These are phyloP conservation scores for Polygonum aviculare DNA, from an alignment of 148 eudicot genomes.

Conservation along the genomic window DNA sequence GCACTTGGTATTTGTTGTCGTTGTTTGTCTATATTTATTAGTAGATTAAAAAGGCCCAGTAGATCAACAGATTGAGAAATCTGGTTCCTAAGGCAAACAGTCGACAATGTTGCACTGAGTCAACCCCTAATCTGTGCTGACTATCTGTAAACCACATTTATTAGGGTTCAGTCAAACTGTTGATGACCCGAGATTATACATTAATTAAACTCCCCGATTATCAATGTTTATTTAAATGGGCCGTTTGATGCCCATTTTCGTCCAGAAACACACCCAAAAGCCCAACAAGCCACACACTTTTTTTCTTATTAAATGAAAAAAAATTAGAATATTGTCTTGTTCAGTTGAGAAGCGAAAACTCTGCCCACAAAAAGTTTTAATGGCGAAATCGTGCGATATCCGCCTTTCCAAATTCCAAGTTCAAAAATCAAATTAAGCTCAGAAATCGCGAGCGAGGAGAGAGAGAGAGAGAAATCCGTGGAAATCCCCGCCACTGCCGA, in stretches of 20 bases:
- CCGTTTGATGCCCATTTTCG: not conserved
- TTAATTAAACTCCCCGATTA: not conserved
- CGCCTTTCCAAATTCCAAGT: not conserved
- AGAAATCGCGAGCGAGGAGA: not conserved
- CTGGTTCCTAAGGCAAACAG: no score
- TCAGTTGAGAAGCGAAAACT: not conserved
- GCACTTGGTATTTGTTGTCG: no score
- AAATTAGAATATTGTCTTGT: not conserved
- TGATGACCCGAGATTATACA: not conserved
- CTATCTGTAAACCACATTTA: not conserved
- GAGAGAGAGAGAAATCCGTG: not conserved
- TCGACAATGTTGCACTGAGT: not conserved
- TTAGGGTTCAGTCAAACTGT: not conserved
- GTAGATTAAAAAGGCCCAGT: no score
- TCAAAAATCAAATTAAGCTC: not conserved
- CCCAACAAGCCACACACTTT: not conserved
- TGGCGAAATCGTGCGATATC: slow-evolving; percentile 7
- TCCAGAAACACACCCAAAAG: not conserved
- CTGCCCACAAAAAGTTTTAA: not conserved
- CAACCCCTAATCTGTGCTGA: not conserved
- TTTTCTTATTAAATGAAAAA: not conserved
- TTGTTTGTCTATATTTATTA: no score
- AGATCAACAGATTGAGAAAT: no score
- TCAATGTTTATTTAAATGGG: not conserved
- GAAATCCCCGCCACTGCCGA: not conserved